Percentiles rank a stretch among this genome's conserved stretches.
phyloP scores from a whole-genome alignment of 2,329 filamentous ascomycete genomes.

The Penicillium griseofulvum region DNA sequence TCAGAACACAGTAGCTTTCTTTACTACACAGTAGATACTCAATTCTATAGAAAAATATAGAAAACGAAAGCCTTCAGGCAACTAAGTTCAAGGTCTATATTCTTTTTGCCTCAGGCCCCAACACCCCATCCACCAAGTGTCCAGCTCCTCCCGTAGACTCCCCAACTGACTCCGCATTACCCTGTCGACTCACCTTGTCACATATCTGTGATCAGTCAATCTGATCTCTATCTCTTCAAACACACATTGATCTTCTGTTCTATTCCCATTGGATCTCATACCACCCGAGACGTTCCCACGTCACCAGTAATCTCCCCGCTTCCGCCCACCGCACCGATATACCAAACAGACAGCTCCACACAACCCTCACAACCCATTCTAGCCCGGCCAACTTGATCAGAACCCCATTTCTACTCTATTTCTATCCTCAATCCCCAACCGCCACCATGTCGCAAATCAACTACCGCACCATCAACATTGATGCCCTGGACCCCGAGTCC shows the following conservation, averaged over 20 bases:
- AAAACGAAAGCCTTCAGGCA: background rate
- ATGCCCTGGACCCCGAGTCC: slow-evolving; percentile 85
- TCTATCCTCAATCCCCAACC: slow-evolving; percentile 1
- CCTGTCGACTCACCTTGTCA: background rate
- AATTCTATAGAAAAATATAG: background rate
- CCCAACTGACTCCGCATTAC: slow-evolving; percentile 4
- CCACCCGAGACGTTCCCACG: background rate
- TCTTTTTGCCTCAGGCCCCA: slow-evolving; percentile 4
- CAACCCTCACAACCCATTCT: background rate
- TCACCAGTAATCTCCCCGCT: slow-evolving; percentile 17
- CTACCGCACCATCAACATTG: slow-evolving; percentile 90
- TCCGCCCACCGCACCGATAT: slow-evolving; percentile 14
- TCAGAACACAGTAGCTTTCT: background rate
- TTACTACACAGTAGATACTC: background rate
- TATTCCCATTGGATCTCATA: background rate
- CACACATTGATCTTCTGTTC: background rate
- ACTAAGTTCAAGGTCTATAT: background rate
- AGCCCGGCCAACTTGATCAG: background rate
- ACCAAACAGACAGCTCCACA: slow-evolving; percentile 4
- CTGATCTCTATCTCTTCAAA: background rate
- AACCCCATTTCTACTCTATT: background rate
- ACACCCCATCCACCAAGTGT: background rate
- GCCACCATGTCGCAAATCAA: slow-evolving; percentile 52
- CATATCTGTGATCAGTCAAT: slow-evolving; percentile 24
- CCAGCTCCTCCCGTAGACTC: slow-evolving; percentile 1